phyloP scores from a whole-genome alignment of 75 land plant species.

The Isoetes taiwanensis region DNA sequence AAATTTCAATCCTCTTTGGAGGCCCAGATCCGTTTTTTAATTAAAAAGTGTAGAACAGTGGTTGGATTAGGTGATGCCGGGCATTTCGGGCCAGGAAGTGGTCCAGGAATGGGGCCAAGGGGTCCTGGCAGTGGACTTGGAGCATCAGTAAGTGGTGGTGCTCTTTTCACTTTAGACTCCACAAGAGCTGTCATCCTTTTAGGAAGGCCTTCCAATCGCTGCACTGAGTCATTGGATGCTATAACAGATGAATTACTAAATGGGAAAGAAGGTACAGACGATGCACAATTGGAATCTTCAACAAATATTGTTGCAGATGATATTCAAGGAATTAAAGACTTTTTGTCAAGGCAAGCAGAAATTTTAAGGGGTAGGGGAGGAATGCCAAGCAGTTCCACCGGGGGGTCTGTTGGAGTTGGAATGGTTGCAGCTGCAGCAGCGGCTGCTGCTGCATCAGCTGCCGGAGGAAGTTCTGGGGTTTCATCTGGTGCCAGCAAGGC shows the following conservation, averaged over 20 bases:
- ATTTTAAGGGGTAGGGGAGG: slow-evolving; percentile 77
- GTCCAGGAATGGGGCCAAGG: slow-evolving; percentile 43
- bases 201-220: slow-evolving; percentile 40
- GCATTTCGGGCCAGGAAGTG: slow-evolving; percentile 28
- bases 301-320: slow-evolving; percentile 38
- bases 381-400: slow-evolving; percentile 34
- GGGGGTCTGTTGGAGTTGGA: slow-evolving; percentile 78
- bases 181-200: slow-evolving; percentile 58
- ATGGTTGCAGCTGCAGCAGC: slow-evolving; percentile 99
- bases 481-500: slow-evolving; percentile 29
- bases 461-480: slow-evolving; percentile 52
- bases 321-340: slow-evolving; percentile 52
- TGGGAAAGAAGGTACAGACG: slow-evolving; percentile 40
- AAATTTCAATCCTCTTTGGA: slow-evolving; percentile 90
- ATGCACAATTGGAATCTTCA: slow-evolving; percentile 32
- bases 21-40: slow-evolving; percentile 71
- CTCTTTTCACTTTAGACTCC: slow-evolving; percentile 73
- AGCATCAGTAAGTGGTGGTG: slow-evolving; percentile 35
- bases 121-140: slow-evolving; percentile 25
- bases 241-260: slow-evolving; percentile 45
- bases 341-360: slow-evolving; percentile 72
- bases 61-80: slow-evolving; percentile 31
- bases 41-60: slow-evolving; percentile 68
- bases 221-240: slow-evolving; percentile 50
- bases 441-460: slow-evolving; percentile 94